Base-by-base conservation (phyloP, 2,329 filamentous ascomycete genomes). In the Aspergillus glaucus region DNA sequence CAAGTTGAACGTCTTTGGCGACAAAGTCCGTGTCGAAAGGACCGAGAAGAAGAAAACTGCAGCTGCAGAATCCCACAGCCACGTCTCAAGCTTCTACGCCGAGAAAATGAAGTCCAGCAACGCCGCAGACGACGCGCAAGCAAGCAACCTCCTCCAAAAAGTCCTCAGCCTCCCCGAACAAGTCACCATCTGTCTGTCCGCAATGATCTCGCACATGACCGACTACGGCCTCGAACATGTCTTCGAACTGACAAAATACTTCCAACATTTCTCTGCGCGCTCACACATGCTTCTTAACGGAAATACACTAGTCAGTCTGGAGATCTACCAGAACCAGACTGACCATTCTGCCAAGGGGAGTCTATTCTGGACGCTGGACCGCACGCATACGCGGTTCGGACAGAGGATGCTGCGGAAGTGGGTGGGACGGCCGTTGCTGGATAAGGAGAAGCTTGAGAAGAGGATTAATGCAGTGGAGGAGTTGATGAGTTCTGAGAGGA, bases 201-300 rank as follows among this genome's bases (percentile, higher is more conserved):
- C 91, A 9, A 96, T 98, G 91, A 97, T 98, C 59, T 88, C 80
- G 1, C 91, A 98, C 62, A 75, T 98, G 59, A 85, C 83, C 15
- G 91, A 95, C 55, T 98, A 96, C 65, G 90, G 90, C 0, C 77
- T 98, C 17, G 87, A 97, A 67, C 90, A 97, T 72, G 88, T 98
- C 46, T 95, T 98, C 59, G 87, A 95, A 61, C 74, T 98, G 40
- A 97, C 93, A 1, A 95, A 95, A 60, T 95, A 97, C 71, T 98
- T 98, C 62, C 86, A 95, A 58, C 89, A 90, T 2, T 98, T 98
- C 71, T 95, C 88, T 58, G 88, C 91, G 6, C 79, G 91, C 34
- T 91, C 92, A 12, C 91, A 97, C 63, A 97, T 98, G 93, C 76
- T 97, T 3, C 75, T 98, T 51, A 96, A 94, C 63, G 93, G 92